Conservation (phyloP, 2,329 filamentous ascomycete species). For the Exophiala oligosperma region DNA sequence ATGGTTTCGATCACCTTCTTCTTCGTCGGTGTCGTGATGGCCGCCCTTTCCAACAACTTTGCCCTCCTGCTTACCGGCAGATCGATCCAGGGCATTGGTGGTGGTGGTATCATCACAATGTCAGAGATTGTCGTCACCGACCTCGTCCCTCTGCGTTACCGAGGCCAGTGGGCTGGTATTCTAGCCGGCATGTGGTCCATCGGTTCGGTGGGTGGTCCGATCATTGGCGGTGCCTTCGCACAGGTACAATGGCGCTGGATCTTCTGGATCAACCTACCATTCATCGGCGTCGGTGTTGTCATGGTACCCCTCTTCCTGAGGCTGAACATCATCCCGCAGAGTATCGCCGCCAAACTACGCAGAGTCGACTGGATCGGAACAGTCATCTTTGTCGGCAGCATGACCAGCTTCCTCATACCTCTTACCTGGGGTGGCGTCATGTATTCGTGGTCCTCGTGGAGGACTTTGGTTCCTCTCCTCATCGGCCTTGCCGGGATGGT, state of each 20-base stretch:
- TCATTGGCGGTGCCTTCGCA: conserved; percentile 34
- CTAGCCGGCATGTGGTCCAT: conserved; percentile 28
- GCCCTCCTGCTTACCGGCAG: conserved; percentile 47
- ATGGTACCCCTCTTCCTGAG: conserved; percentile 55
- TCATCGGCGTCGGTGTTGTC: conserved; percentile 51
- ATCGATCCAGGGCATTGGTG: conserved; percentile 46
- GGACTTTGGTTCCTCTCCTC: conserved; percentile 61
- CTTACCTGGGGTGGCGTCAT: conserved; percentile 66
- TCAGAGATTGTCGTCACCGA: conserved; percentile 47
- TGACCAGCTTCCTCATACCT: conserved; percentile 61
- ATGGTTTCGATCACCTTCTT: conserved; percentile 44
- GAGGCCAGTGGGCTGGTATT: conserved; percentile 28
- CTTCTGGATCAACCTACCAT: conserved; percentile 65
- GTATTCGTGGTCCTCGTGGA: conserved; percentile 64
- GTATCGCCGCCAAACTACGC: conserved; percentile 50
- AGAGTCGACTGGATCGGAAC: conserved; percentile 65
- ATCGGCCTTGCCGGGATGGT: conserved; percentile 55
- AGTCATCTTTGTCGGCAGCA: conserved; percentile 59
- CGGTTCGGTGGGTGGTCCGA: conserved; percentile 26
- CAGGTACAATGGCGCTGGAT: conserved; percentile 55
- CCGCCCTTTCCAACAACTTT: conserved; percentile 43
- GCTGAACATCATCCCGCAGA: conserved; percentile 50
- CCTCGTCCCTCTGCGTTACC: conserved; percentile 40
- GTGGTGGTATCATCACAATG: conserved; percentile 39
- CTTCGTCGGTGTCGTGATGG: conserved; percentile 46